These are phyloP conservation scores for Vanrija humicola DNA, from an alignment of 1,284 basidiomycete genomes.

Conservation along the genomic window DNA sequence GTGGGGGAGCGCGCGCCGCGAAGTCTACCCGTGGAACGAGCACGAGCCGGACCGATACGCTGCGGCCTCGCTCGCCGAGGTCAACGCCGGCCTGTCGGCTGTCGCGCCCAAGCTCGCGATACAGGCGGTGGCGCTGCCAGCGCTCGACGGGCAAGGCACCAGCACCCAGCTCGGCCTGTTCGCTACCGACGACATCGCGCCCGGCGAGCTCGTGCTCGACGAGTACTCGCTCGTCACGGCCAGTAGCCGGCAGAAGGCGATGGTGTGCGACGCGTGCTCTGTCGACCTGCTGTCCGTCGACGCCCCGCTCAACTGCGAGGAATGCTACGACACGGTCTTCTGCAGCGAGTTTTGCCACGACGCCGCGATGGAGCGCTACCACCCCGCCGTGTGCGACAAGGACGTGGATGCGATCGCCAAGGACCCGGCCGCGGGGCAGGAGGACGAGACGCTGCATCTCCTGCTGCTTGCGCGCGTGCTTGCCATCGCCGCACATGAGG, in stretches of 20 bases:
- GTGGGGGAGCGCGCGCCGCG: slow-evolving; percentile 4
- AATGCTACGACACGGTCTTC: slow-evolving; percentile 13
- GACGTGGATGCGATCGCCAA: slow-evolving; percentile 14
- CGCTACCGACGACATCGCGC: slow-evolving; percentile 14
- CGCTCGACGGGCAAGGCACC: not conserved
- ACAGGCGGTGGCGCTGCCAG: slow-evolving; percentile 6
- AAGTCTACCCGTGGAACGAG: slow-evolving; percentile 14
- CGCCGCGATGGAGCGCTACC: slow-evolving; percentile 11
- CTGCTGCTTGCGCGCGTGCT: slow-evolving; percentile 13
- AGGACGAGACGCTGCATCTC: slow-evolving; percentile 10
- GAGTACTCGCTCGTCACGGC: slow-evolving; percentile 16
- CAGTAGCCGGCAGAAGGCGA: slow-evolving; percentile 11
- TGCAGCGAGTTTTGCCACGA: slow-evolving; percentile 10
- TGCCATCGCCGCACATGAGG: slow-evolving; percentile 8
- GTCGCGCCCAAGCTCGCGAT: slow-evolving; percentile 13
- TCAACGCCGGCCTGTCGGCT: slow-evolving; percentile 1
- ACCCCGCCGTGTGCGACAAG: slow-evolving; percentile 13
- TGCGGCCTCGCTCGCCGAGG: slow-evolving; percentile 6
- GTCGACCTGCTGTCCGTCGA: slow-evolving; percentile 5
- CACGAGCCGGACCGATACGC: slow-evolving; percentile 14
- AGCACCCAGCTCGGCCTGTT: slow-evolving; percentile 16
- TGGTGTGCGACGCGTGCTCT: slow-evolving; percentile 16
- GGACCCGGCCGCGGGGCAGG: slow-evolving; percentile 7
- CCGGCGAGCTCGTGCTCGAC: slow-evolving; percentile 12
- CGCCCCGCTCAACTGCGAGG: slow-evolving; percentile 3